These are phyloP conservation scores for Ceratobasidium sp. DNA, from an alignment of 1,284 basidiomycete genomes.

Conservation along the genomic window DNA sequence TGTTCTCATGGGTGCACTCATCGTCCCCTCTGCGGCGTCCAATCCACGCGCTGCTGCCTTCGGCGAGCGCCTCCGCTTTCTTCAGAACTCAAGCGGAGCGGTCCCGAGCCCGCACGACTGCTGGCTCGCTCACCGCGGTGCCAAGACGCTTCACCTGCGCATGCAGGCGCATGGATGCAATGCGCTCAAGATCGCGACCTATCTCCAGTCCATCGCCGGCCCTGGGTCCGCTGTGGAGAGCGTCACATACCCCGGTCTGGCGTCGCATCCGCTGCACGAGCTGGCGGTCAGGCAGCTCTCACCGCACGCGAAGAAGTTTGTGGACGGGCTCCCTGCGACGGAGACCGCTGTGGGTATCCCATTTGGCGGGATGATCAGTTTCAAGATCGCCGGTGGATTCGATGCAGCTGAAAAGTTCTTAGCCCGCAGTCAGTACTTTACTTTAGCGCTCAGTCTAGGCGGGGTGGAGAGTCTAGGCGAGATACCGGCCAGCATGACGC, in stretches of 20 bases:
- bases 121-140: conserved; percentile 91
- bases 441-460: conserved; percentile 89
- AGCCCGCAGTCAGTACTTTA: conserved; percentile 74
- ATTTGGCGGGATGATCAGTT: conserved; percentile 59
- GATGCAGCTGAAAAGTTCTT: conserved; percentile 76
- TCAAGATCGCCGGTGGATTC: conserved; percentile 65
- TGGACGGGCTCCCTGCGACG: conserved; percentile 6
- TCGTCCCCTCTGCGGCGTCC: conserved; percentile 66
- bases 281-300: conserved; percentile 57
- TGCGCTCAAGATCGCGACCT: conserved; percentile 79
- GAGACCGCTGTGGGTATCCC: conserved; percentile 42
- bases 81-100: conserved; percentile 92
- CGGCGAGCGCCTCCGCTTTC: conserved; percentile 74
- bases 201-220: conserved; percentile 64
- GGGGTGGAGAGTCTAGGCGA: conserved; percentile 93
- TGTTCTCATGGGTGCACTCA: conserved; percentile 86
- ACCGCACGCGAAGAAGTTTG: conserved; percentile 67
- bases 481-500: conserved; percentile 87
- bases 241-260: conserved; percentile 70
- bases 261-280: conserved; percentile 43
- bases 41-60: conserved; percentile 57
- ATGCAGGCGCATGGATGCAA: conserved; percentile 90
- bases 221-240: conserved; percentile 45
- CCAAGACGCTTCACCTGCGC: conserved; percentile 89
- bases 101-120: conserved; percentile 89